phyloP scores from a whole-genome alignment of 768 basidiomycete genomes.

The Macrocybe gigantea region DNA sequence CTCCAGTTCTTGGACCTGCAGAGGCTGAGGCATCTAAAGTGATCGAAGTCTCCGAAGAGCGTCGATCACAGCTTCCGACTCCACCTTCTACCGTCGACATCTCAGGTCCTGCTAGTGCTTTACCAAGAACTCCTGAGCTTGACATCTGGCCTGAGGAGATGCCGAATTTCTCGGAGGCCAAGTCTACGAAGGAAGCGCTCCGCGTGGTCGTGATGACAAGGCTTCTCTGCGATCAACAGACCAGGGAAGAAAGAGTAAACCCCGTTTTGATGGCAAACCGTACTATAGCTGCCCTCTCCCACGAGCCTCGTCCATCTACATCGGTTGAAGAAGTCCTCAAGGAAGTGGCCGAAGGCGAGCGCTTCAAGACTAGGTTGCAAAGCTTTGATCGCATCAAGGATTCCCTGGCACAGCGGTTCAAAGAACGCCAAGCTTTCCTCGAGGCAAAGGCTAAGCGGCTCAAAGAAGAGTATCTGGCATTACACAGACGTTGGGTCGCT shows the following conservation, averaged over 20 bases:
- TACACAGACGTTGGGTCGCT: conserved; percentile 68
- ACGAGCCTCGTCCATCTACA: conserved; percentile 21
- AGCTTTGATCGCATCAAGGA: conserved; percentile 36
- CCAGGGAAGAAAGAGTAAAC: conserved; percentile 54
- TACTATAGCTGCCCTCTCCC: conserved; percentile 29
- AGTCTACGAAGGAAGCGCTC: conserved; percentile 53
- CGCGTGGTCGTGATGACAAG: conserved; percentile 59
- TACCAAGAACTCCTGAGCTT: conserved; percentile 4
- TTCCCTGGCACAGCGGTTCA: conserved; percentile 50
- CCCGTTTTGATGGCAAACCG: conserved; percentile 61
- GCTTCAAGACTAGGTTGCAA: conserved; percentile 26
- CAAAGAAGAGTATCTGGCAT: conserved; percentile 56
- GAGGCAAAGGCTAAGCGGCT: conserved; percentile 51
- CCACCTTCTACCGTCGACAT: conserved; percentile 1
- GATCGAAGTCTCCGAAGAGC: too few species aligned
- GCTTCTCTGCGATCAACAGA: conserved; percentile 52
- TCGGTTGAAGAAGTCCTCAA: conserved; percentile 40
- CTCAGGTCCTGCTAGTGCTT: not conserved
- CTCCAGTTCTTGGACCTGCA: too few species aligned
- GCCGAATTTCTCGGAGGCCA: conserved; percentile 32
- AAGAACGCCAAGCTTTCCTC: conserved; percentile 42
- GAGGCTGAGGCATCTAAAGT: too few species aligned
- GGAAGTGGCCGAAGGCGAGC: conserved; percentile 36
- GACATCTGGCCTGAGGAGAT: conserved; percentile 22
- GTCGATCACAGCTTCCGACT: not conserved